Base-by-base conservation (phyloP, 2,329 filamentous ascomycete genomes). In the Sarocladiaceae sp. region DNA sequence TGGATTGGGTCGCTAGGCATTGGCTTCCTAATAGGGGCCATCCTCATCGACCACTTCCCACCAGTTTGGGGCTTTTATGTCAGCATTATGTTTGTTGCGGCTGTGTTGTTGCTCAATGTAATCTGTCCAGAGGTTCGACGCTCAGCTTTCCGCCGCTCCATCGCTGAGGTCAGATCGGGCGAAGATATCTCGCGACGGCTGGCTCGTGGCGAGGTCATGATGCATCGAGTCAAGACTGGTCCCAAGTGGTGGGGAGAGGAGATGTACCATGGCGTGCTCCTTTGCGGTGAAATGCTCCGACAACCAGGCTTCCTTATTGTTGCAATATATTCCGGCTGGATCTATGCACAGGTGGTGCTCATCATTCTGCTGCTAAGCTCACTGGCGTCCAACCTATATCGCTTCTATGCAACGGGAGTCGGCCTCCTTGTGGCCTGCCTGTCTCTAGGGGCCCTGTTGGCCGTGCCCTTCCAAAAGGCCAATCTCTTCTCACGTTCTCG, bases 221-320 rank as follows among this genome's bases (percentile, higher is more conserved):
- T 90, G 69, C 84, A 89, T 58, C 75, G 87, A 48, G 74, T 78
- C 44, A 77, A 83, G 44, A 82, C 79, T 41, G 84, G 84, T 0
- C 86, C 85, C 0, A 79, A 68, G 53, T 88, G 83, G 77, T 89
- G 83, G 84, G 82, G 80, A 39, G 76, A 90, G 59, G 85, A 90
- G 58, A 74, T 88, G 18, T 79, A 79, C 60, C 84, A 86, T 34
- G 86, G 85, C 9, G 55, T 85, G 16, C 67, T 78, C 15, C 68
- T 91, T 34, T 81, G 76, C 39, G 59, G 76, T 16, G 78, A 82
- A 54, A 89, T 90, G 85, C 67, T 88, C 42, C 75, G 74, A 29
- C 85, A 90, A 57, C 76, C 82, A 3, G 85, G 85, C 0, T 90
- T 89, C 58, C 62, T 79, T n/a, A 63, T 88, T 23, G 69, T 90